A percentile compares a stretch with the other conserved stretches of the same genome.
Evolutionary conservation across 139 green algal genomes (phyloP).

Genomic region (Edaphochlamys debaryana): DNA sequence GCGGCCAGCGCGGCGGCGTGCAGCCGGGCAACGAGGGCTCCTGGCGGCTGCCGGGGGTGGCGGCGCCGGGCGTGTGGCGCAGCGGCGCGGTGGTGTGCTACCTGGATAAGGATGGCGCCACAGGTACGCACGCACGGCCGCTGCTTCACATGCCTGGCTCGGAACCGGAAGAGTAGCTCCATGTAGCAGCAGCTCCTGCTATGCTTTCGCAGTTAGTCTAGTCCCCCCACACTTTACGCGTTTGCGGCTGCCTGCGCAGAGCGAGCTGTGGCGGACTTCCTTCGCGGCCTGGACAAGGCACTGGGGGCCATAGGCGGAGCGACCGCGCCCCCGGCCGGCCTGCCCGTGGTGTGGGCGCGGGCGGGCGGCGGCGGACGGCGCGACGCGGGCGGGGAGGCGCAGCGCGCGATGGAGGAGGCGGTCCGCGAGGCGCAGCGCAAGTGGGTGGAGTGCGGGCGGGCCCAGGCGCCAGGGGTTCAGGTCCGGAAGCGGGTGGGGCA

Average conservation of each 20-base stretch:
- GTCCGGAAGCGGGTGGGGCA: too few species aligned
- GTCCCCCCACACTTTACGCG: too few species aligned
- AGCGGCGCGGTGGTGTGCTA: constrained; percentile 23
- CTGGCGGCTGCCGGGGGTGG: background rate
- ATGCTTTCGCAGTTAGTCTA: too few species aligned
- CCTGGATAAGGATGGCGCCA: background rate
- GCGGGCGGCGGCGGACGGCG: too few species aligned
- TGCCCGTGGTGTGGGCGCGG: constrained; percentile 18
- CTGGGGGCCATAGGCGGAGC: background rate
- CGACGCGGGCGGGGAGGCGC: background rate
- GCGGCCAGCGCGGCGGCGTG: background rate
- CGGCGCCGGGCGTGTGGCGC: background rate
- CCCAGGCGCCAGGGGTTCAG: too few species aligned
- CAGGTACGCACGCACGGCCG: background rate
- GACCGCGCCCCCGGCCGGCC: background rate
- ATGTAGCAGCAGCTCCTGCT: too few species aligned
- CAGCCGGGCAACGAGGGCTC: background rate
- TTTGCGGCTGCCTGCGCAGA: background rate
- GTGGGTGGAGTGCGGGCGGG: background rate
- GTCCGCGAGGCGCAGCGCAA: background rate
- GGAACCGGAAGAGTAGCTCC: too few species aligned
- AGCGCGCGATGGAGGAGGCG: background rate
- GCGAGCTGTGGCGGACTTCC: background rate
- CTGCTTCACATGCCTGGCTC: too few species aligned
- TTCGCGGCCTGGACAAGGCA: background rate